These are phyloP conservation scores for Paspalum notatum DNA, from an alignment of 176 grass and related monocot species.

Conservation along the genomic window DNA sequence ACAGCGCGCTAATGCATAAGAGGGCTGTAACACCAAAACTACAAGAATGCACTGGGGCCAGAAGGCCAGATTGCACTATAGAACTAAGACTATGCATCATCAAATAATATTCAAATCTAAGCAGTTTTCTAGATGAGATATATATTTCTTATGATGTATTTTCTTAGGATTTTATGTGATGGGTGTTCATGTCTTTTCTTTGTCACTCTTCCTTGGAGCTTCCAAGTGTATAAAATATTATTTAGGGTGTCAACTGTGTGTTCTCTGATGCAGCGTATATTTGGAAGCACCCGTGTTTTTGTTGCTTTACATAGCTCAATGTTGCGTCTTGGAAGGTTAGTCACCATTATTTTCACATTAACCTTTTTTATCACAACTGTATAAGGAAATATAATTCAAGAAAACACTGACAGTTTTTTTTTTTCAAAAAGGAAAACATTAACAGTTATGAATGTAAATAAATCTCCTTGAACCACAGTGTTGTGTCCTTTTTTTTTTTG, in stretches of 20 bases:
- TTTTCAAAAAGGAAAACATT: not conserved
- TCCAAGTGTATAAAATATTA: not conserved
- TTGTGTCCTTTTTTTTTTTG: too few species aligned
- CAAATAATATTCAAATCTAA: not conserved
- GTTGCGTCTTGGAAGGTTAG: slow-evolving; percentile 76
- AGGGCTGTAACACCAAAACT: not conserved
- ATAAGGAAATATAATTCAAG: slow-evolving; percentile 8
- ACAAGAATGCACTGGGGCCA: not conserved
- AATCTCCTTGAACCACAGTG: slow-evolving; percentile 5
- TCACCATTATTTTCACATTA: slow-evolving; percentile 9
- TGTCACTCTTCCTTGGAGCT: not conserved
- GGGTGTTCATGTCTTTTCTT: not conserved
- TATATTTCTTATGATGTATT: not conserved
- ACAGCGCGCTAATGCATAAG: not conserved
- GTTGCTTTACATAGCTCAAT: slow-evolving; percentile 91
- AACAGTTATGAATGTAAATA: slow-evolving; percentile 32
- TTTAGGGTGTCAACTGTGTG: slow-evolving; percentile 15
- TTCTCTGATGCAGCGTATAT: slow-evolving; percentile 73
- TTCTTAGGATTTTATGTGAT: not conserved
- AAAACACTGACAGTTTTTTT: not conserved
- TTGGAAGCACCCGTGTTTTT: slow-evolving; percentile 87
- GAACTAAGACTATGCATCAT: not conserved
- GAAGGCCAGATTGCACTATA: not conserved
- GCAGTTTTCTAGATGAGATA: not conserved
- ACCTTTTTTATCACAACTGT: slow-evolving; percentile 7